Evolutionary conservation across 116 monocot genomes (phyloP).

Genomic region (Cymodocea nodosa): DNA sequence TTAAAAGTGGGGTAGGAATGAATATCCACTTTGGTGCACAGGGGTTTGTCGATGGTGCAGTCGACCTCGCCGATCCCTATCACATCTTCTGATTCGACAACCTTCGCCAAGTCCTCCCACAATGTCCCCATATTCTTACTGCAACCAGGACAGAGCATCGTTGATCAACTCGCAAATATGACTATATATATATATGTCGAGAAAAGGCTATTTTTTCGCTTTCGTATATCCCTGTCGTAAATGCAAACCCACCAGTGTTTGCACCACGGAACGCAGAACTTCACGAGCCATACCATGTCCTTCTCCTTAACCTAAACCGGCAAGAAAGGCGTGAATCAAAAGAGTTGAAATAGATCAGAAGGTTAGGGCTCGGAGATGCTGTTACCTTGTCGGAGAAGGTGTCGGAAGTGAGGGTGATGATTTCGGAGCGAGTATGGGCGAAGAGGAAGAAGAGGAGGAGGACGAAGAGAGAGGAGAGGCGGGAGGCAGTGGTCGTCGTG

Average conservation of each 20-base stretch:
- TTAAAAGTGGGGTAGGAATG: conserved; percentile 94
- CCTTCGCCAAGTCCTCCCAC: conserved; percentile 78
- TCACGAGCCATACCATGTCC: conserved; percentile 86
- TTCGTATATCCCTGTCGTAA: no score
- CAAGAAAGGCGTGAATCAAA: neutral
- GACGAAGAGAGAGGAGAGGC: neutral
- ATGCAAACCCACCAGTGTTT: conserved; percentile 60
- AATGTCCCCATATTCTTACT: conserved; percentile 89
- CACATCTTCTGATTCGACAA: conserved; percentile 74
- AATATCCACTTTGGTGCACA: conserved; percentile 81
- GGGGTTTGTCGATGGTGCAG: conserved; percentile 46
- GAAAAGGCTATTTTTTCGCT: neutral
- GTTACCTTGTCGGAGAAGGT: conserved; percentile 85
- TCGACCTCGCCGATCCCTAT: conserved; percentile 92
- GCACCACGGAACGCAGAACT: conserved; percentile 98
- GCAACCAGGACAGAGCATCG: conserved; percentile 9
- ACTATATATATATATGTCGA: neutral
- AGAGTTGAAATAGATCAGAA: neutral
- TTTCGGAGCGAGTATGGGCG: conserved; percentile 40
- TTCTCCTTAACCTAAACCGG: conserved; percentile 68
- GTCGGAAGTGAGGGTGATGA: conserved; percentile 71
- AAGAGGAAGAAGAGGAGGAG: conserved; percentile 10
- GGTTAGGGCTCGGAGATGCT: neutral
- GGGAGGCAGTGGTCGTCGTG: neutral
- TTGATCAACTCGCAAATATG: neutral